A percentile compares a stretch with the other conserved stretches of the same genome.
Evolutionary conservation across 2,329 filamentous ascomycete genomes (phyloP).

Genomic region (Colletotrichum sp.): DNA sequence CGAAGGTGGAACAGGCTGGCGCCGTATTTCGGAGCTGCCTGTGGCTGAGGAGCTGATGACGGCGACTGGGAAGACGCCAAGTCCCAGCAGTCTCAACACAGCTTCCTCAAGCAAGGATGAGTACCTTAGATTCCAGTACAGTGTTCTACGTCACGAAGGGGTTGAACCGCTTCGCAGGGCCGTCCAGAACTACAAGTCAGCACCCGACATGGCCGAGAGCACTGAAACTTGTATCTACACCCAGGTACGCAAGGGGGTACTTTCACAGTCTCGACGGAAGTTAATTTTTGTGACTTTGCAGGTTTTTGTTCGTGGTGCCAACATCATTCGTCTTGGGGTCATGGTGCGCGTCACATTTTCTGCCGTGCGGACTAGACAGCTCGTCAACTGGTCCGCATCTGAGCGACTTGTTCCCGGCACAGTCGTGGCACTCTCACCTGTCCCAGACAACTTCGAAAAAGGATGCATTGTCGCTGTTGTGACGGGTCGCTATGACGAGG

Average conservation of each 20-base stretch:
- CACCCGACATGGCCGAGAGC: constrained; percentile 63
- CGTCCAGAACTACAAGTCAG: constrained; percentile 57
- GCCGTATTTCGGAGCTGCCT: constrained; percentile 59
- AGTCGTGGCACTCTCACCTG: constrained; percentile 57
- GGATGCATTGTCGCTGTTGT: constrained; percentile 75
- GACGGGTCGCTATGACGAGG: constrained; percentile 52
- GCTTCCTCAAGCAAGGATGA: constrained; percentile 65
- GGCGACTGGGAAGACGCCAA: constrained; percentile 35
- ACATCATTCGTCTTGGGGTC: constrained; percentile 54
- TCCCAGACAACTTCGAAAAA: constrained; percentile 64
- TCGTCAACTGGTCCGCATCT: constrained; percentile 68
- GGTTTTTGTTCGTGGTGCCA: neutral
- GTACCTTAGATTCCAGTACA: constrained; percentile 78
- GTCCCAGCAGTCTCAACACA: constrained; percentile 57
- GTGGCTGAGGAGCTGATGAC: constrained; percentile 55
- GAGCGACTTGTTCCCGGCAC: constrained; percentile 57
- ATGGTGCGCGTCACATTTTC: constrained; percentile 76
- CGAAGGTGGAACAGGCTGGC: neutral
- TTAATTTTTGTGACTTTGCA: neutral
- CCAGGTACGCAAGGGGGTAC: constrained; percentile 51
- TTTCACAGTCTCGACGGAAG: neutral
- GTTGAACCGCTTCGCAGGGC: constrained; percentile 72
- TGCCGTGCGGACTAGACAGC: constrained; percentile 65
- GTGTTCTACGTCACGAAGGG: constrained; percentile 77
- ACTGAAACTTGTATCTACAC: constrained; percentile 70